Base-by-base conservation (phyloP, 768 basidiomycete species). In the Psilocybe cyanescens region DNA sequence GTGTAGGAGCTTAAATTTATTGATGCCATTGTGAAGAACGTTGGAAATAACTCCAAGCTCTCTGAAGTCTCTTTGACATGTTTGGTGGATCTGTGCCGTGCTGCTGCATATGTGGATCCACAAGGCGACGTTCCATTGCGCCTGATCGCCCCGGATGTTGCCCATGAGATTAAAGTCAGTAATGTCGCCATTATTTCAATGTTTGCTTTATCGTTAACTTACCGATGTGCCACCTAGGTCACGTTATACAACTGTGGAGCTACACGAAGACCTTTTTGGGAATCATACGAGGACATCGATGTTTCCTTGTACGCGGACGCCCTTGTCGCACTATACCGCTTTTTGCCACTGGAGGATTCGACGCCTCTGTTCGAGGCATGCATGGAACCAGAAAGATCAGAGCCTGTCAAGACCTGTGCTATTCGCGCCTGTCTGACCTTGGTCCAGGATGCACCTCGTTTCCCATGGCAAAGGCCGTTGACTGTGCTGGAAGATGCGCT, bases 321-420 rank as follows among this genome's bases (percentile, higher is more conserved):
- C 0, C 76, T 97, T 8, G 89, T 89, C 2, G 82, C 84, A 1
- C 72, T 94, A 8, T 95, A 84, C 71, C 84, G 91, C 12, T 91
- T 90, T 65, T 71, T 92, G 19, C 83, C 89, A 0, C 76, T 80
- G 46, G 83, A 86, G 47, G 89, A 92, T 41, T 80, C 86, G 2
- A 50, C 87, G 6, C 78, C 79, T 0, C 68, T 94, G 5, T 91
- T 95, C 69, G 68, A 76, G 19, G 77, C 78, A 12, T 91, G 92
- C 63, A 70, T 94, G 45, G 86, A 90, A 58, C 86, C 92, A 8
- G 90, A 93, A 66, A 84, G 90, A 31, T 89, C 91, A 1, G 91
- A 94, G 28, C 89, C 89, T 1, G 85, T 92, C 65, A 95, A 95
- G 77, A 84, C 89, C 9, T 85, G 86, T 60, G 94, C 83, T 2